A percentile compares a stretch with the other conserved stretches of the same genome.
Evolutionary conservation across 2,329 filamentous ascomycete genomes (phyloP).

Genomic region (Aspergillus puulaauensis): DNA sequence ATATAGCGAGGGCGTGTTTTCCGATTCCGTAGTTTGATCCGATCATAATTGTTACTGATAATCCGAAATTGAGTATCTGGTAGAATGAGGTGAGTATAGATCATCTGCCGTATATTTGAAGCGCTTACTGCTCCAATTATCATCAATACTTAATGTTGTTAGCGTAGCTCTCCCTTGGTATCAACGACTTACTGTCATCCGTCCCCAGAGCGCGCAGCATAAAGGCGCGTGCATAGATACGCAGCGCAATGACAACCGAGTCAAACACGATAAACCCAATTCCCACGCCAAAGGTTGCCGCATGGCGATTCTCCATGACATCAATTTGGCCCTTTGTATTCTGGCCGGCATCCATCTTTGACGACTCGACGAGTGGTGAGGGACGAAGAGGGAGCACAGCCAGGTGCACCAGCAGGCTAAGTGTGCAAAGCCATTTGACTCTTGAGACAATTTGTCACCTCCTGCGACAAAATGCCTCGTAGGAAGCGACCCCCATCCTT

Average conservation of each 20-base stretch:
- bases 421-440: too few species aligned
- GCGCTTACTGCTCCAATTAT: neutral
- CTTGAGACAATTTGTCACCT: too few species aligned
- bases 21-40: neutral
- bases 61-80: too few species aligned
- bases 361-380: neutral
- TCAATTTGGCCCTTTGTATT: neutral
- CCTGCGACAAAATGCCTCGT: too few species aligned
- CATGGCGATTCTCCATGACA: neutral
- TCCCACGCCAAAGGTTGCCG: neutral
- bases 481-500: too few species aligned
- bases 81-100: too few species aligned
- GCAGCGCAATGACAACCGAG: neutral
- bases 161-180: neutral
- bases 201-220: neutral
- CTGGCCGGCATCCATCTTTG: neutral
- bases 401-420: neutral
- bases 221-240: conserved; percentile 1
- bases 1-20: neutral
- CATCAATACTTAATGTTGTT: neutral
- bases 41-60: too few species aligned
- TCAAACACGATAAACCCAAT: conserved; percentile 1
- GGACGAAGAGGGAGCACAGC: neutral
- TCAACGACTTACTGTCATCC: neutral
- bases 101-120: too few species aligned